These are phyloP conservation scores for Urtica urens DNA, from an alignment of 306 rosid genomes.

Conservation along the genomic window DNA sequence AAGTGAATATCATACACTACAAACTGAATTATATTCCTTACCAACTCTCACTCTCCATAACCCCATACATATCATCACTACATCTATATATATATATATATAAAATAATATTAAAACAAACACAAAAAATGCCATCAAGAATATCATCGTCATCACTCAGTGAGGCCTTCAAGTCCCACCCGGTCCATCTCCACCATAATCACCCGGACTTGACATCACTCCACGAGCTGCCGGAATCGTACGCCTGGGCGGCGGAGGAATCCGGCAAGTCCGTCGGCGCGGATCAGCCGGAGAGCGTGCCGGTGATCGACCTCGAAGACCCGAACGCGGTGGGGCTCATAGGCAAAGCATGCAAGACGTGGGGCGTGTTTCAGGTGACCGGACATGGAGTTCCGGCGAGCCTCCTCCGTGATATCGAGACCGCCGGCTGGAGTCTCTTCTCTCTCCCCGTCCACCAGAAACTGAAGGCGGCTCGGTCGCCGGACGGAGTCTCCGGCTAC, in stretches of 20 bases:
- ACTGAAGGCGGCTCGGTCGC: conserved; percentile 60
- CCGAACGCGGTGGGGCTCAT: conserved; percentile 43
- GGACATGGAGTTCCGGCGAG: conserved; percentile 45
- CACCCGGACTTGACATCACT: conserved; percentile 56
- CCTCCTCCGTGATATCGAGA: conserved; percentile 42
- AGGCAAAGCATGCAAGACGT: conserved; percentile 65
- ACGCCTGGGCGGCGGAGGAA: conserved; percentile 45
- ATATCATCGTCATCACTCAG: conserved; percentile 29
- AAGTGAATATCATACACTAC: no score
- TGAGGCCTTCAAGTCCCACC: conserved; percentile 53
- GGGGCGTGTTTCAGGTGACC: conserved; percentile 77
- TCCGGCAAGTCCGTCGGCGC: conserved; percentile 1
- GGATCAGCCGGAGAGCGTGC: conserved; percentile 23
- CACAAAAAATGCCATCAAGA: conserved; percentile 50
- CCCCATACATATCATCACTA: background rate
- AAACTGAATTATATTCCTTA: conserved; percentile 16
- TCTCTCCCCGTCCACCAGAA: conserved; percentile 49
- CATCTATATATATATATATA: background rate
- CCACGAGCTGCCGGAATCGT: conserved; percentile 61
- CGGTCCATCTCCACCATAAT: conserved; percentile 40
- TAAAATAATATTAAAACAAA: background rate
- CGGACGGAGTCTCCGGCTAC: conserved; percentile 60
- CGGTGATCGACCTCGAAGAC: conserved; percentile 53
- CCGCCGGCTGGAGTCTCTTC: conserved; percentile 36
- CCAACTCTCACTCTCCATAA: background rate